These are phyloP conservation scores for Rubus parviflorus DNA, from an alignment of 306 rosid genomes.

Conservation along the genomic window DNA sequence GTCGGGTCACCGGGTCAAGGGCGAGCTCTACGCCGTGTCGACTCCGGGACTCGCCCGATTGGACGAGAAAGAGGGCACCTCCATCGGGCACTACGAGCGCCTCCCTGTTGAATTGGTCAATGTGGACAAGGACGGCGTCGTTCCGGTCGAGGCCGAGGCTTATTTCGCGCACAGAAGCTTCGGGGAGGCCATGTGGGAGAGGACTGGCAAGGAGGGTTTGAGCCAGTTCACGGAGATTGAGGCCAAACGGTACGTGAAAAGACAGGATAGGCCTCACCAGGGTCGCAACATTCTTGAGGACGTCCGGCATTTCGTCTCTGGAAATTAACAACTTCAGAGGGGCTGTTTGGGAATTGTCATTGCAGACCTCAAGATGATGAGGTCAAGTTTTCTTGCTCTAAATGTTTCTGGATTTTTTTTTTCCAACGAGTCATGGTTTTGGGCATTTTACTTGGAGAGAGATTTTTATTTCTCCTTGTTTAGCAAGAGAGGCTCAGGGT, in stretches of 20 bases:
- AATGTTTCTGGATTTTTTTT: too few relatives aligned
- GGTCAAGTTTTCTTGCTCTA: not conserved
- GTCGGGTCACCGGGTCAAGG: conserved; percentile 43
- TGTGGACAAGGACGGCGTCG: not conserved
- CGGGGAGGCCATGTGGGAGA: conserved; percentile 53
- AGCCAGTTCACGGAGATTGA: conserved; percentile 29
- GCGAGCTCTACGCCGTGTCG: conserved; percentile 61
- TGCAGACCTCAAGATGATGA: not conserved
- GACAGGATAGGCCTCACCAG: conserved; percentile 25
- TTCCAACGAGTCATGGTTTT: too few relatives aligned
- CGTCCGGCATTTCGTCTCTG: conserved; percentile 10
- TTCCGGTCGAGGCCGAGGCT: conserved; percentile 43
- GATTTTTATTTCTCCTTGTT: too few relatives aligned
- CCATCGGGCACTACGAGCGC: conserved; percentile 53
- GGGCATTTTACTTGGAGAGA: too few relatives aligned
- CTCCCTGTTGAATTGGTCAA: conserved; percentile 24
- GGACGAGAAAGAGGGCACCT: conserved; percentile 58
- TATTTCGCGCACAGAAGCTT: conserved; percentile 51
- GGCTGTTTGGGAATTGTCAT: not conserved
- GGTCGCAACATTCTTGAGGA: conserved; percentile 25
- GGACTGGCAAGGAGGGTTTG: conserved; percentile 38
- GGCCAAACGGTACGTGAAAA: conserved; percentile 35
- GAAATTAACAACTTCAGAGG: not conserved
- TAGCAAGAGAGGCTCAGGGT: too few relatives aligned
- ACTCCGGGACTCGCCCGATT: conserved; percentile 40